A percentile compares a stretch with the other conserved stretches of the same genome.
These are phyloP conservation scores for Pelargonium nanum DNA, from an alignment of 345 rosid genomes.

Conservation along the genomic window DNA sequence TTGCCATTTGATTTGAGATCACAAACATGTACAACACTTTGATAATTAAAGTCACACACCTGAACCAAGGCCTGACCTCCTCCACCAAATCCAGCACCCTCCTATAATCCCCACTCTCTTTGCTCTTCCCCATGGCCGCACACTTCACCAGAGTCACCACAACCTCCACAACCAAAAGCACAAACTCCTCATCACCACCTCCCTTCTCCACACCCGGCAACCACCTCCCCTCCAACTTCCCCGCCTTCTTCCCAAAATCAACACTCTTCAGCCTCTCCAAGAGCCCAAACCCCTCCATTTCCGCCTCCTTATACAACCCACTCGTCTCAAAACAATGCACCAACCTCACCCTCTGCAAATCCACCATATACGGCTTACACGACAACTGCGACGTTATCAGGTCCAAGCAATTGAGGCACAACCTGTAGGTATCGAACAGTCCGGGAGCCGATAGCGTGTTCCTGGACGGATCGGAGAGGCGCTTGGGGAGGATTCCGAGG, in stretches of 20 bases:
- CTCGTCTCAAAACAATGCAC: constrained; percentile 43
- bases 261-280: constrained; percentile 37
- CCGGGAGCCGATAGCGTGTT: constrained; percentile 13
- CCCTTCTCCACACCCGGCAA: constrained; percentile 24
- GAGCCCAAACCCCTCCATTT: constrained; percentile 35
- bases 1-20: not conserved
- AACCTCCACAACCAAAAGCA: constrained; percentile 39
- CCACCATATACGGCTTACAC: constrained; percentile 45
- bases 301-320: constrained; percentile 35
- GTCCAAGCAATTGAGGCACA: constrained; percentile 66
- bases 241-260: constrained; percentile 10
- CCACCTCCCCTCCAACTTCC: constrained; percentile 9
- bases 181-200: constrained; percentile 41
- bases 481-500: constrained; percentile 59
- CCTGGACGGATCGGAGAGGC: constrained; percentile 31
- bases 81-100: constrained; percentile 36
- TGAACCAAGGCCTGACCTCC: constrained; percentile 61
- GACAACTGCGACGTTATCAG: constrained; percentile 53
- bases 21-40: not conserved
- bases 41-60: constrained; percentile 23
- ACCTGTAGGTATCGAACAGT: constrained; percentile 38
- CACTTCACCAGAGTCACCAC: constrained; percentile 41
- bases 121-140: constrained; percentile 33
- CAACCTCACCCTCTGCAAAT: constrained; percentile 44
- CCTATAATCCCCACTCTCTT: constrained; percentile 26